Evolutionary conservation across 805 yeast species (phyloP).

Genomic region (Clavispora vitiphila): DNA sequence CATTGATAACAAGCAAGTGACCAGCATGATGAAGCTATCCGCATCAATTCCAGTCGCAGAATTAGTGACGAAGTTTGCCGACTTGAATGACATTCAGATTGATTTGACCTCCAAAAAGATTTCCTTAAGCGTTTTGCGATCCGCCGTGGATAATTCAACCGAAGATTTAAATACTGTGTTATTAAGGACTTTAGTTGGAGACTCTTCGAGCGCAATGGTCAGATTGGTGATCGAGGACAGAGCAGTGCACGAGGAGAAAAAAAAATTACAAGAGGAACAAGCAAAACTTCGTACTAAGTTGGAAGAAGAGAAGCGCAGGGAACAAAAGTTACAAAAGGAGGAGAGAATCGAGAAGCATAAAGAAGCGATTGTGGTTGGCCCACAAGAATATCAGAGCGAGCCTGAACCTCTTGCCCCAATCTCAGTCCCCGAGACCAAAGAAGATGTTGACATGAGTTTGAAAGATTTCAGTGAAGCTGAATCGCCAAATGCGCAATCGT

Average conservation of each 20-base stretch:
- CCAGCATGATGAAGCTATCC: constrained; percentile 6
- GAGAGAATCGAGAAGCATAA: neutral
- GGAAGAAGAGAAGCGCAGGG: constrained; percentile 2
- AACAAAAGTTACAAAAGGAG: neutral
- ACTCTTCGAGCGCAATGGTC: constrained; percentile 12
- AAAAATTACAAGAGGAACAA: constrained; percentile 5
- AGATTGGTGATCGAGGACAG: constrained; percentile 8
- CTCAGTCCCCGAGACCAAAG: too few species aligned
- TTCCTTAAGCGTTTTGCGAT: constrained; percentile 10
- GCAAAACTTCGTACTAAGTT: neutral
- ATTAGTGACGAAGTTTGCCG: constrained; percentile 2
- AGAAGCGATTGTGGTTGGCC: neutral
- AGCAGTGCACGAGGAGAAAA: neutral
- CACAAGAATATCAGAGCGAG: neutral
- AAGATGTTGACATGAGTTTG: neutral
- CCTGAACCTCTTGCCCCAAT: neutral
- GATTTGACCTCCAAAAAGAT: constrained; percentile 18
- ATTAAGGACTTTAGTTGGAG: constrained; percentile 12
- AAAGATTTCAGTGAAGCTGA: neutral
- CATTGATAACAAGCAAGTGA: constrained; percentile 2
- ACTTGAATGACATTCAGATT: constrained; percentile 5
- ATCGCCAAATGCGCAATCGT: neutral
- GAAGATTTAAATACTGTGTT: constrained; percentile 3
- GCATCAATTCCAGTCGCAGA: constrained; percentile 3
- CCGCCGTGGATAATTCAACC: constrained; percentile 3